phyloP scores from a whole-genome alignment of 768 basidiomycete genomes.

The Termitomyces sp. region DNA sequence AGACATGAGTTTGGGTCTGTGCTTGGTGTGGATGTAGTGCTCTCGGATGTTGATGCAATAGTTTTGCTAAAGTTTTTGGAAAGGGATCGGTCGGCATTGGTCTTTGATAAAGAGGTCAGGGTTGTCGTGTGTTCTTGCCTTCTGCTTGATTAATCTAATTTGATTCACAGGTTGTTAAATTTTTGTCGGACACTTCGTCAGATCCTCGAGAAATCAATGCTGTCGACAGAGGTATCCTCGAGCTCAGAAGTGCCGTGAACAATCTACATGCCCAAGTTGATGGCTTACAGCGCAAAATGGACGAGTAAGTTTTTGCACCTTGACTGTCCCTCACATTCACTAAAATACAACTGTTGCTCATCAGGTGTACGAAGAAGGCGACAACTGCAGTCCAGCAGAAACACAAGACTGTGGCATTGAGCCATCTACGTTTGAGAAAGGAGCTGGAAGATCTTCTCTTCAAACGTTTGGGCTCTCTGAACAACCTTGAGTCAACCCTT shows the following conservation, averaged over 20 bases:
- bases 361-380: constrained; percentile 65
- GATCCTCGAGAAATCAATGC: constrained; percentile 50
- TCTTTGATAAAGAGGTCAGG: constrained; percentile 64
- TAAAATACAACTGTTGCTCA: not conserved
- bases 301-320: constrained; percentile 42
- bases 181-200: constrained; percentile 38
- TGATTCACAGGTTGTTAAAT: constrained; percentile 70
- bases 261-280: constrained; percentile 68
- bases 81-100: constrained; percentile 62
- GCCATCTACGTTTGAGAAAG: constrained; percentile 76
- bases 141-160: not conserved
- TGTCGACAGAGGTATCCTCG: constrained; percentile 80
- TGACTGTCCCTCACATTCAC: not conserved
- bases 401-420: constrained; percentile 69
- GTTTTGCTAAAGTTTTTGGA: constrained; percentile 75
- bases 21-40: constrained; percentile 18
- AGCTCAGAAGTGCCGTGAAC: constrained; percentile 66
- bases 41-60: constrained; percentile 60
- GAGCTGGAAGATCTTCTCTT: constrained; percentile 70
- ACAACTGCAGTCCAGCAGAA: constrained; percentile 58
- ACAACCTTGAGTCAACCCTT: constrained; percentile 71
- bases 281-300: constrained; percentile 62
- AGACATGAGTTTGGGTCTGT: constrained; percentile 48
- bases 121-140: not conserved
- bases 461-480: constrained; percentile 70